Conservation (phyloP, 805 yeast genomes). For the Saccharomycopsis synnaedendra region DNA sequence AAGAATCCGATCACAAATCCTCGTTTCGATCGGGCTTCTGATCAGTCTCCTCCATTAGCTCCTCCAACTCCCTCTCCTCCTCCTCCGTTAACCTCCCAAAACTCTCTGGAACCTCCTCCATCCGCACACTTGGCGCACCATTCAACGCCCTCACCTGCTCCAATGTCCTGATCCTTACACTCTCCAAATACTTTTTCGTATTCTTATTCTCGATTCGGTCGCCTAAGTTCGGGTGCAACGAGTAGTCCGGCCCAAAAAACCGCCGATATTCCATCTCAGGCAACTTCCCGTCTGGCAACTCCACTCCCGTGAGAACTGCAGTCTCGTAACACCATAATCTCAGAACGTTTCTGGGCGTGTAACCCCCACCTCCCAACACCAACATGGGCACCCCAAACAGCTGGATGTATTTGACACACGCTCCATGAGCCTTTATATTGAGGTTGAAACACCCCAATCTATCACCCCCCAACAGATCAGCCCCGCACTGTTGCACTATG, state of each 20-base stretch:
- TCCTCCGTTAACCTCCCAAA: slow-evolving; percentile 15
- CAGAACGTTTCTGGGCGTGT: slow-evolving; percentile 91
- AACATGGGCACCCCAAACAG: slow-evolving; percentile 84
- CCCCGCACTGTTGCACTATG: slow-evolving; percentile 95
- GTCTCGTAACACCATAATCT: slow-evolving; percentile 96
- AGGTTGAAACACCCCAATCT: slow-evolving; percentile 89
- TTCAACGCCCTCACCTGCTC: slow-evolving; percentile 74
- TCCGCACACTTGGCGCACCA: slow-evolving; percentile 91
- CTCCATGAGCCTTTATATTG: slow-evolving; percentile 89
- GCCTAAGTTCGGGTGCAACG: slow-evolving; percentile 75
- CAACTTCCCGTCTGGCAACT: slow-evolving; percentile 37
- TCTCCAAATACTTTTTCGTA: slow-evolving; percentile 70
- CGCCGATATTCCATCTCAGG: slow-evolving; percentile 73
- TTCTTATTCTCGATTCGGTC: slow-evolving; percentile 80
- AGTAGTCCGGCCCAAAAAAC: slow-evolving; percentile 84
- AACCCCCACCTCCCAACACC: slow-evolving; percentile 96
- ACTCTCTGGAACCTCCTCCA: slow-evolving; percentile 76
- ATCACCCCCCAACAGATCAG: slow-evolving; percentile 90
- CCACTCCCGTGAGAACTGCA: slow-evolving; percentile 57
- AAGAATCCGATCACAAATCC: background rate
- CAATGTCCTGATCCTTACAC: slow-evolving; percentile 59
- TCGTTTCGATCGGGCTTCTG: background rate
- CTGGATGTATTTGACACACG: slow-evolving; percentile 83
- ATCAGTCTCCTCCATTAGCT: slow-evolving; percentile 13
- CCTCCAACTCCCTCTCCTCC: slow-evolving; percentile 15